Base-by-base conservation (phyloP, 2,329 filamentous ascomycete genomes). In the Cladophialophora yegresii region DNA sequence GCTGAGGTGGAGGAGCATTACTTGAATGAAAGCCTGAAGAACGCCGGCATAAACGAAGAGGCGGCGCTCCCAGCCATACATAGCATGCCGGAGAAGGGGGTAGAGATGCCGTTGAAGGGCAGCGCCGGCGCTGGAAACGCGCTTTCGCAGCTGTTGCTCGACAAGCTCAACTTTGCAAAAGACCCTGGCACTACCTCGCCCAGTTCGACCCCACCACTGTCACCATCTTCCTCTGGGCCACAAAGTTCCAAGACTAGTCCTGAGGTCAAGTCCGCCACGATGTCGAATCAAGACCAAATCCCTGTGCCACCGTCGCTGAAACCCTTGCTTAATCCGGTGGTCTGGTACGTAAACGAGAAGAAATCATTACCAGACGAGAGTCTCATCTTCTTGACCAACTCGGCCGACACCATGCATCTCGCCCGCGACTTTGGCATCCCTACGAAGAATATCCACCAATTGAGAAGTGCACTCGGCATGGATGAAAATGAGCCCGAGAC, bases 351-450 rank as follows among this genome's bases (percentile, higher is more conserved):
- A 20, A 77, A 81, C 69, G 72, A 71, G 33, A 70, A 67, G 40
- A 68, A 69, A 22, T 68, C 54, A 69, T 73, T 43, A 12, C 72
- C 74, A 60, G 72, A 75, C 12, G 70, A 73, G 5, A 77, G 76
- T 61, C 73, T 72, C 30, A 76, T 77, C 47, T 80, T 81, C 43
- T 72, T 81, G 6, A 75, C 81, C 28, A 78, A 78, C 49, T 81
- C 81, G 57, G 77, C 80, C 57, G 77, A 75, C 12, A 71, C 72
- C 53, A 79, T 76, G 5, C 78, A 80, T 65, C 67, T 75, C 1
- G 79, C 79, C 4, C 79, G 80, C 66, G 81, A 80, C 61, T 81
- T 81, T 64, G 78, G 78, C 9, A 78, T 81, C 50, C 75, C 74
- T 1, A 77, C 79, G 30, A 81, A 81, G 70, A 81, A 79, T 62